phyloP scores from a whole-genome alignment of 2,329 filamentous ascomycete genomes.

The Trichoderma atroviride region DNA sequence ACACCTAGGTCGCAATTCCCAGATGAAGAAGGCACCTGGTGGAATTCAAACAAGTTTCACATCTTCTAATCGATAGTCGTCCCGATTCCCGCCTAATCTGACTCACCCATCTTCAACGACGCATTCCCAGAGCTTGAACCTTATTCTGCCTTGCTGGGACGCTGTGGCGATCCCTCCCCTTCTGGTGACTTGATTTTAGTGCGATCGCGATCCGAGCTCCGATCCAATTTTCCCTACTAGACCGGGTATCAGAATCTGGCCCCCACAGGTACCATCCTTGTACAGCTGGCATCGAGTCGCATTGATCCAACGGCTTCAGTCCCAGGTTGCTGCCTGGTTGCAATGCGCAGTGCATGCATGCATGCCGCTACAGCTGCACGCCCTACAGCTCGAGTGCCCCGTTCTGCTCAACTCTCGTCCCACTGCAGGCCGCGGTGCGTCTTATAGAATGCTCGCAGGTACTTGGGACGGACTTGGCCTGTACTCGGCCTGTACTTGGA shows the following conservation, averaged over 20 bases:
- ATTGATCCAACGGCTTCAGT: too few species aligned
- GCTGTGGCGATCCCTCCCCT: conserved; percentile 9
- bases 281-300: neutral
- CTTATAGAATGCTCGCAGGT: neutral
- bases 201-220: conserved; percentile 22
- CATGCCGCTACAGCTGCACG: neutral
- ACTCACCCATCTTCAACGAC: neutral
- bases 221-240: conserved; percentile 4
- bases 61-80: too few species aligned
- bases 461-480: neutral
- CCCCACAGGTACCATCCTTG: neutral
- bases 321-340: neutral
- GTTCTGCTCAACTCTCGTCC: neutral
- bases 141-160: neutral
- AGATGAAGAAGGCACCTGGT: neutral
- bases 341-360: neutral
- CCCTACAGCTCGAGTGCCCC: neutral
- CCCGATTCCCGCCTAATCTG: too few species aligned
- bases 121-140: neutral
- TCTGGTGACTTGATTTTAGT: neutral
- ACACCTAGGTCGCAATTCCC: too few species aligned
- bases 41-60: neutral
- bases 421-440: neutral
- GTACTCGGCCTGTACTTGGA: neutral
- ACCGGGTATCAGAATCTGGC: neutral